phyloP scores from a whole-genome alignment of 2,329 filamentous ascomycete genomes.

The Aureobasidium mangrovei region DNA sequence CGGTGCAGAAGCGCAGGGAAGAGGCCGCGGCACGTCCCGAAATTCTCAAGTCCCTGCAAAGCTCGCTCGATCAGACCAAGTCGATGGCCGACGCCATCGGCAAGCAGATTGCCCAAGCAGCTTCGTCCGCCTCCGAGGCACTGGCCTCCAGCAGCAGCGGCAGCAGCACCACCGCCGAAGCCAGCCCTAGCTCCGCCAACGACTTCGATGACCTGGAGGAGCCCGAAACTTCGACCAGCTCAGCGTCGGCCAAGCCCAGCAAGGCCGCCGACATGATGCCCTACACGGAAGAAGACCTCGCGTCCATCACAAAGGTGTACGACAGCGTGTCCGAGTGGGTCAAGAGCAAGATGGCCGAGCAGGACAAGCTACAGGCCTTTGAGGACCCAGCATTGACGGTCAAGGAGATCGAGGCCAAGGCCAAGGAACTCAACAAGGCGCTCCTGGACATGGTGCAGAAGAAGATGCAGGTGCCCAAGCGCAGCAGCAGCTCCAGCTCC shows the following conservation, averaged over 20 bases:
- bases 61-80: constrained; percentile 61
- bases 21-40: constrained; percentile 65
- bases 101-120: constrained; percentile 57
- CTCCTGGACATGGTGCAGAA: constrained; percentile 63
- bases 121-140: constrained; percentile 34
- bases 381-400: constrained; percentile 68
- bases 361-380: constrained; percentile 59
- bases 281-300: constrained; percentile 66
- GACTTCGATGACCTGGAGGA: constrained; percentile 72
- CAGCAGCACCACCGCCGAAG: constrained; percentile 31
- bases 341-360: constrained; percentile 57
- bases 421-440: constrained; percentile 61
- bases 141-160: constrained; percentile 28
- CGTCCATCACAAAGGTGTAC: constrained; percentile 53
- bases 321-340: constrained; percentile 65
- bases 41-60: constrained; percentile 57
- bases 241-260: constrained; percentile 29
- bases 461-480: constrained; percentile 43
- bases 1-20: constrained; percentile 64
- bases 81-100: constrained; percentile 63
- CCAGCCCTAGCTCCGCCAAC: constrained; percentile 39
- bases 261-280: constrained; percentile 50
- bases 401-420: constrained; percentile 61
- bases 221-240: constrained; percentile 43
- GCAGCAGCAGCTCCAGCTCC: constrained; percentile 21